These are phyloP conservation scores for Firmiana major DNA, from an alignment of 345 rosid species.

Conservation along the genomic window DNA sequence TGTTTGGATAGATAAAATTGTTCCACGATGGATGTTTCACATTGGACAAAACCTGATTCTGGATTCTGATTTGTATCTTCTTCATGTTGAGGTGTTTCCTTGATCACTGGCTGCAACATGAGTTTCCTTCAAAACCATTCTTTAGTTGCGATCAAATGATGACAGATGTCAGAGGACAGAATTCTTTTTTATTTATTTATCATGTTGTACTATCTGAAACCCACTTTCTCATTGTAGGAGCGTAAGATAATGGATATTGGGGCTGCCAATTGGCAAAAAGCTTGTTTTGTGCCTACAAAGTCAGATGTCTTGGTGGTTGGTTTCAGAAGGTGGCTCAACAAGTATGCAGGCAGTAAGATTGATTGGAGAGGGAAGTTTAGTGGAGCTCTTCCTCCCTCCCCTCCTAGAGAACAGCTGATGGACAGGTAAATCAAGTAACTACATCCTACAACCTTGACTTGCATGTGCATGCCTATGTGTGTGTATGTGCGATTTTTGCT, in stretches of 20 bases:
- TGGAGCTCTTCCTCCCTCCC: constrained; percentile 65
- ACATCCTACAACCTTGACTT: background rate
- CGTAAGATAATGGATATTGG: constrained; percentile 66
- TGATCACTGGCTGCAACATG: background rate
- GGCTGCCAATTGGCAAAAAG: constrained; percentile 78
- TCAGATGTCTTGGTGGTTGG: constrained; percentile 70
- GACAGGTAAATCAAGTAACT: constrained; percentile 51
- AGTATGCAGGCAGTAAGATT: constrained; percentile 54
- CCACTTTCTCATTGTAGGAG: constrained; percentile 44
- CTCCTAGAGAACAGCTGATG: constrained; percentile 70
- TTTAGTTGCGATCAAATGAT: background rate
- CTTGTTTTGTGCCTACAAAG: constrained; percentile 76
- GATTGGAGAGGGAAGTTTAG: constrained; percentile 72
- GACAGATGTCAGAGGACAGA: background rate
- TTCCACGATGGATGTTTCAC: constrained; percentile 89
- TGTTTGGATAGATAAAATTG: constrained; percentile 58
- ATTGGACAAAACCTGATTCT: constrained; percentile 69
- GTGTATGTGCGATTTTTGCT: too few species aligned
- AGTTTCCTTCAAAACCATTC: background rate
- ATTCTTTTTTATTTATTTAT: background rate
- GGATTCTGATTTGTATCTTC: constrained; percentile 87
- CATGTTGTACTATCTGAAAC: background rate
- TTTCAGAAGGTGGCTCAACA: constrained; percentile 78
- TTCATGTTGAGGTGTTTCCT: constrained; percentile 67
- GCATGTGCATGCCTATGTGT: background rate